Percentiles rank a stretch among this genome's conserved stretches.
phyloP scores from a whole-genome alignment of 352 stramenopile species.

The Phytopythium ostracodes region DNA sequence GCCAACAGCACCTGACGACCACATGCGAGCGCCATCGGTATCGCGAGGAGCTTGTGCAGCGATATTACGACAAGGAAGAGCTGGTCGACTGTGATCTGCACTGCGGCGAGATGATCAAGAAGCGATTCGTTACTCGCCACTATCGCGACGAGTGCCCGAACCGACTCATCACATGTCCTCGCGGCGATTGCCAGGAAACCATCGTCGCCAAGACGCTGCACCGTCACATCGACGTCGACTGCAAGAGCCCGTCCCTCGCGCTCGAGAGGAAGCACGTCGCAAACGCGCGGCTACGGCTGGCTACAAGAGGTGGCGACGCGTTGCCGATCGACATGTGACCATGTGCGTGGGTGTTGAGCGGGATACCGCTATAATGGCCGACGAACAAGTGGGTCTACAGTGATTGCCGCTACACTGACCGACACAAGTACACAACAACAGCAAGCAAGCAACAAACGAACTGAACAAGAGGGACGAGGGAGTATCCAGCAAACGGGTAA shows the following conservation, averaged over 20 bases:
- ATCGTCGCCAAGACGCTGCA: slow-evolving; percentile 39
- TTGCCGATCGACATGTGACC: not conserved
- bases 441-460: not conserved
- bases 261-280: slow-evolving; percentile 23
- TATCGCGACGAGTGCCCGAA: slow-evolving; percentile 42
- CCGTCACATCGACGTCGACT: slow-evolving; percentile 35
- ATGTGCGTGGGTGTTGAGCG: too few relatives aligned
- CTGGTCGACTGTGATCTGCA: slow-evolving; percentile 40
- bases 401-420: too few relatives aligned
- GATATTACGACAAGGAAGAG: slow-evolving; percentile 33
- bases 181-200: slow-evolving; percentile 42
- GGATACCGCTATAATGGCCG: too few relatives aligned
- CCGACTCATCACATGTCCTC: slow-evolving; percentile 42
- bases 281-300: slow-evolving; percentile 22
- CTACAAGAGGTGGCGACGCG: not conserved
- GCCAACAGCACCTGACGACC: slow-evolving; percentile 20
- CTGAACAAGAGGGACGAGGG: not conserved
- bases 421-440: not conserved
- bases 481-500: slow-evolving; percentile 36
- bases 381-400: too few relatives aligned
- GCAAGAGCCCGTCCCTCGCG: slow-evolving; percentile 24
- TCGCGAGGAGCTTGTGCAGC: slow-evolving; percentile 35
- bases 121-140: slow-evolving; percentile 27
- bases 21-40: slow-evolving; percentile 36
- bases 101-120: slow-evolving; percentile 32